Conservation (phyloP, 345 rosid genomes). For the Limnanthes douglasii region DNA sequence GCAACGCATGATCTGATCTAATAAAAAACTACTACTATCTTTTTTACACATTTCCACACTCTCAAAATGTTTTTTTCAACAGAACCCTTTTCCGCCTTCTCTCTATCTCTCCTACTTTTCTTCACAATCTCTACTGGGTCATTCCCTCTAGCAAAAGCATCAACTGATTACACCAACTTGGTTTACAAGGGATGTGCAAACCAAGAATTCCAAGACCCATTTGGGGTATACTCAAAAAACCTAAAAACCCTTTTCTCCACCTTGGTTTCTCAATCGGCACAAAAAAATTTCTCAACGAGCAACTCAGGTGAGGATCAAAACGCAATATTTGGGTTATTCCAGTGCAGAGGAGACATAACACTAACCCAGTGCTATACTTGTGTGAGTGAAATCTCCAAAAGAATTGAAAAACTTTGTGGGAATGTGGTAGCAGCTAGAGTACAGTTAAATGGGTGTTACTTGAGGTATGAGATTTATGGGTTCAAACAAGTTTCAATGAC, state of each 20-base stretch:
- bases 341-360: slow-evolving; percentile 85
- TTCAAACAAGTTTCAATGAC: slow-evolving; percentile 35
- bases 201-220: slow-evolving; percentile 48
- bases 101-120: slow-evolving; percentile 3
- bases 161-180: slow-evolving; percentile 29
- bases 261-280: slow-evolving; percentile 48
- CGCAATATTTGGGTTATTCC: slow-evolving; percentile 50
- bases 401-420: slow-evolving; percentile 43
- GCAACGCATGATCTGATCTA: too few species aligned
- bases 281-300: slow-evolving; percentile 23
- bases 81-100: slow-evolving; percentile 14
- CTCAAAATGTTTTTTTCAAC: too few species aligned
- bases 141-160: not conserved
- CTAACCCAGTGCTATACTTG: slow-evolving; percentile 36
- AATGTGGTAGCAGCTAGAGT: slow-evolving; percentile 44
- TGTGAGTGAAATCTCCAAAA: slow-evolving; percentile 32
- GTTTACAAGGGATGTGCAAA: slow-evolving; percentile 70
- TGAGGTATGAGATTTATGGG: slow-evolving; percentile 44
- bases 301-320: slow-evolving; percentile 37
- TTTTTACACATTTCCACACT: too few species aligned
- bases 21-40: too few species aligned
- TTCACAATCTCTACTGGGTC: slow-evolving; percentile 7
- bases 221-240: slow-evolving; percentile 41
- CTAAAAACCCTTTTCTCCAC: slow-evolving; percentile 35
- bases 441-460: slow-evolving; percentile 52